These are phyloP conservation scores for Saposhnikovia divaricata DNA, from an alignment of 129 eudicot genomes.

Conservation along the genomic window DNA sequence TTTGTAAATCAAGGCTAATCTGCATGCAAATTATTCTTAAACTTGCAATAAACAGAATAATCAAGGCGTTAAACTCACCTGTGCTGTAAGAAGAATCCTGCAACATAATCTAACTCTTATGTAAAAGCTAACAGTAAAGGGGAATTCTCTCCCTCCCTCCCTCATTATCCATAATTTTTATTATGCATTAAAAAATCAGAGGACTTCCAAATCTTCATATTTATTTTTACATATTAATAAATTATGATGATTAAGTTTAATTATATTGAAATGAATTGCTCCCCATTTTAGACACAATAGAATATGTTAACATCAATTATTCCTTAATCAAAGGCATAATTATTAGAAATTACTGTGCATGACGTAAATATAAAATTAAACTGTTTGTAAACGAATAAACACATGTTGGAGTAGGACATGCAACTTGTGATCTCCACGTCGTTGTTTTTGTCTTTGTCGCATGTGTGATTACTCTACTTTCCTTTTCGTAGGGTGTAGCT, in stretches of 20 bases:
- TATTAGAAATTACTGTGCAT: not conserved
- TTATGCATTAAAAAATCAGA: too few species aligned
- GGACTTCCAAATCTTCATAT: too few species aligned
- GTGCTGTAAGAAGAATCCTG: not conserved
- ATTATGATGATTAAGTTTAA: too few species aligned
- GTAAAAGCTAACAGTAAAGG: too few species aligned
- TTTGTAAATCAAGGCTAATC: not conserved
- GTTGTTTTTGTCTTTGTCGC: conserved; percentile 4
- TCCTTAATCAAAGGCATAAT: too few species aligned
- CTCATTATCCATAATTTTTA: too few species aligned
- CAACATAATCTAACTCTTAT: not conserved
- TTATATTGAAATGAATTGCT: too few species aligned
- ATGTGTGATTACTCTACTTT: not conserved
- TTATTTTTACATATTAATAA: too few species aligned
- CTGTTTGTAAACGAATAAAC: not conserved
- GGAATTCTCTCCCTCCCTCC: too few species aligned
- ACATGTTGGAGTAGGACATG: not conserved
- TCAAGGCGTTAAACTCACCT: not conserved
- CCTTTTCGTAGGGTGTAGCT: not conserved
- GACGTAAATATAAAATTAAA: not conserved
- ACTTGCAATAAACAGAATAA: not conserved
- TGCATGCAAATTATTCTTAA: not conserved
- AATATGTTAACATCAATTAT: too few species aligned
- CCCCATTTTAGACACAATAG: too few species aligned
- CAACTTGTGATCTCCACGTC: not conserved